Conservation (phyloP, 2,329 filamentous ascomycete genomes). For the Colletotrichum tofieldiae region DNA sequence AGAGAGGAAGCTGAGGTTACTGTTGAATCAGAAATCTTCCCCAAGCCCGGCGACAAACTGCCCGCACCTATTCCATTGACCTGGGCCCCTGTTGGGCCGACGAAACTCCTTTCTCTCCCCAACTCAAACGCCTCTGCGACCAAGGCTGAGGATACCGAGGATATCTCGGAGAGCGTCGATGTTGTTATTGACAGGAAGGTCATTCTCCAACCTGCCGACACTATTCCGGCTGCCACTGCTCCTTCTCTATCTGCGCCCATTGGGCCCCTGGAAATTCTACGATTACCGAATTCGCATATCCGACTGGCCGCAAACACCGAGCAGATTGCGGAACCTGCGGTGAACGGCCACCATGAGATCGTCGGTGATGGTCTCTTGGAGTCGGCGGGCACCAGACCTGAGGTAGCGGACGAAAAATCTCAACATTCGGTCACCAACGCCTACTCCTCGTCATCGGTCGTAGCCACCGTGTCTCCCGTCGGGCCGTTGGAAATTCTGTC, state of each 20-base stretch:
- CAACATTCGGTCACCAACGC: background rate
- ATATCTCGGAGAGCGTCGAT: background rate
- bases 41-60: background rate
- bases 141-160: background rate
- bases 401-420: background rate
- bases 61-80: background rate
- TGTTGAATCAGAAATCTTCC: background rate
- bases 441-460: background rate
- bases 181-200: background rate
- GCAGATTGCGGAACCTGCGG: background rate
- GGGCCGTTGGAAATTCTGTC: constrained; percentile 64
- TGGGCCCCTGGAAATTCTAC: constrained; percentile 62
- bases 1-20: background rate
- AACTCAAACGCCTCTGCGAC: constrained; percentile 59
- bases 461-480: constrained; percentile 49
- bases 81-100: constrained; percentile 56
- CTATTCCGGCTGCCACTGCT: background rate
- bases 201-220: background rate
- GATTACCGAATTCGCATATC: constrained; percentile 68
- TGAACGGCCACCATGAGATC: background rate
- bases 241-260: constrained; percentile 49
- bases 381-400: background rate
- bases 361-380: background rate
- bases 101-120: constrained; percentile 67
- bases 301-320: background rate